Base-by-base conservation (phyloP, 805 yeast genomes). In the Ogataea pilisensis region DNA sequence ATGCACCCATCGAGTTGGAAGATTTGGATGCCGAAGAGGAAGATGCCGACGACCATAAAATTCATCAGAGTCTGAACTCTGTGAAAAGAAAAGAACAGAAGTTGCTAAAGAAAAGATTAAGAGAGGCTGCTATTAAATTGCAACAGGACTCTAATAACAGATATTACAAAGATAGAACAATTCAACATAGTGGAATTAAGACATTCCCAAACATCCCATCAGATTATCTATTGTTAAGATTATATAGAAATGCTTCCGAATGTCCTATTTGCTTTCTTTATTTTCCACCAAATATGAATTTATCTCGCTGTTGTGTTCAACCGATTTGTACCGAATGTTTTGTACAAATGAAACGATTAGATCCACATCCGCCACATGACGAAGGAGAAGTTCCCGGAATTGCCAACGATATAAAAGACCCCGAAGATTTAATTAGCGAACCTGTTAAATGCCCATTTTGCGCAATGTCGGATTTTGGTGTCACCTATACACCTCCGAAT, bases 251-350 rank as follows among this genome's bases (percentile, higher is more conserved):
- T 42, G 78, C 87, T 3, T 64, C 73, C 24, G 99, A 93, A 55
- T 91, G 99, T 60, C 98, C 99, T 8, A 91, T 91, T 49, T 91
- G 99, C 58, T 91, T 91, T 59, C 70, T 93, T 8, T 86, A 75
- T 57, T 89, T 82, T 62, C 97, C 98, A 1, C 71, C 75, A 21
- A 76, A 78, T 52, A 63, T 90, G 46, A 93, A 93, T 64, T 61
- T 74, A 39, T 82, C 95, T 8, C 72, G 95, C 34, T 91, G 99
- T 62, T 91, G 99, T 61, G 75, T 76, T 37, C 98, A 91, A 60
- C 90, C 95, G 2, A 89, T 91, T 17, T 93, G 99, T 64, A 76
- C 96, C 2, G 98, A 91, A 64, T 91, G 99, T 59, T 93, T 91
- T 73, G 97, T 91, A 9, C 97, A 91, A 62, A 89, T 91, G 59